Percentiles rank a stretch among this genome's conserved stretches.
Evolutionary conservation across 495 filamentous ascomycete species (phyloP).

Genomic region (Talaromyces wortmannii): DNA sequence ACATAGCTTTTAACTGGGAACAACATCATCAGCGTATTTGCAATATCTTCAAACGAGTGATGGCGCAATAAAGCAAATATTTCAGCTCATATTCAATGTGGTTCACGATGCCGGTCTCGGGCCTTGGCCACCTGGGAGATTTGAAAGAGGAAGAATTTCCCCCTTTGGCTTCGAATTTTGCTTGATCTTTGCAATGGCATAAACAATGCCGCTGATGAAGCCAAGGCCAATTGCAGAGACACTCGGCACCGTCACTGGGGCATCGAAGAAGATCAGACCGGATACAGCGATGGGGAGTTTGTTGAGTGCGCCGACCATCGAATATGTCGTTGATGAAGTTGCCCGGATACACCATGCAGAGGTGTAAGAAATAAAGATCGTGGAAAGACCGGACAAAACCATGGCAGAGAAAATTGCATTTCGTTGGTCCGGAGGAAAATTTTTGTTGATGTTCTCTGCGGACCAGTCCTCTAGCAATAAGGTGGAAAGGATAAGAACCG

Average conservation of each 20-base stretch:
- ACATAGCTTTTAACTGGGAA: too few relatives aligned
- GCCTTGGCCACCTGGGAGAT: too few relatives aligned
- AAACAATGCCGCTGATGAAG: slow-evolving; percentile 87
- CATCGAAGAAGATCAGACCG: slow-evolving; percentile 89
- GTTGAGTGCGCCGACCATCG: slow-evolving; percentile 95
- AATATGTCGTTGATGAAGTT: slow-evolving; percentile 95
- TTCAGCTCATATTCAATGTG: too few relatives aligned
- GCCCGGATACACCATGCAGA: slow-evolving; percentile 97
- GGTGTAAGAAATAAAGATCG: slow-evolving; percentile 97
- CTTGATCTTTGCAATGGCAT: slow-evolving; percentile 80
- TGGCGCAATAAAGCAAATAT: too few relatives aligned
- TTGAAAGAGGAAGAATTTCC: too few relatives aligned
- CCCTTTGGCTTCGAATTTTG: slow-evolving; percentile 59
- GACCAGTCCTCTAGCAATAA: slow-evolving; percentile 90
- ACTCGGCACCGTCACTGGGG: slow-evolving; percentile 81
- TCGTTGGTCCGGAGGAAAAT: slow-evolving; percentile 75
- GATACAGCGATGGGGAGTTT: slow-evolving; percentile 90
- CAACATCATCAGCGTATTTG: too few relatives aligned
- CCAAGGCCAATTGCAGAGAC: slow-evolving; percentile 83
- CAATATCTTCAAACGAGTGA: too few relatives aligned
- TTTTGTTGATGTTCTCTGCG: slow-evolving; percentile 66
- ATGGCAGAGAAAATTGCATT: slow-evolving; percentile 77
- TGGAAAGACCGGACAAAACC: slow-evolving; percentile 86
- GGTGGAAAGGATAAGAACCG: slow-evolving; percentile 76
- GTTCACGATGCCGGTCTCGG: too few relatives aligned